Base-by-base conservation (phyloP, 768 basidiomycete genomes). In the Termitomyces sp. region DNA sequence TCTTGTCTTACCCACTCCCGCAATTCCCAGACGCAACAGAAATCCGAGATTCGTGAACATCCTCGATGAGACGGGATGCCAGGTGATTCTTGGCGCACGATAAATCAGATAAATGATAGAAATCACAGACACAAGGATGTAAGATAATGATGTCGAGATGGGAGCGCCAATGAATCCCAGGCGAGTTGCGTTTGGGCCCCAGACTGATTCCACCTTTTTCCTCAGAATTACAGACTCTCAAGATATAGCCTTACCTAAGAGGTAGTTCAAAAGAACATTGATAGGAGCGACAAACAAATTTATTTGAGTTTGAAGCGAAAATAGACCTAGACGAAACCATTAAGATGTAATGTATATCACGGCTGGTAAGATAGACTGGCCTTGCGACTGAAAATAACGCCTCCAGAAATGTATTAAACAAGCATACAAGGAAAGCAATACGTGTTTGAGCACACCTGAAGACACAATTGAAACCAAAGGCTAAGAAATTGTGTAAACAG, bases 111-210 rank as follows among this genome's bases (percentile, higher is more conserved):
- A 92, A 44, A 79, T 49, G 42, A 90, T 72, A 2, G 84, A 89
- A 43, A 79, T 64, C 42, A 81, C 55, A 0, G 84, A 76, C 46
- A 93, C 86, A n/a, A 95, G 75, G 67, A 92, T 94, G 74, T 92
- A 89, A 18, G 89, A 90, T 52, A 95, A 78, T 0, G 89, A 84
- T 1, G 93, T 92, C 0, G 94, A 88, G 13, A 98, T 77, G 0
- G 96, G 95, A 4, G 94, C 95, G 13, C 96, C 96, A 47, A 90
- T 83, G 72, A 92, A 98, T 1, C 95, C 95, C 2, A 98, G 74
- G 9, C 88, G 78, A 58, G 94, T 73, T 5, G 83, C 74, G 37
- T 79, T 73, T 0, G 92, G 92, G 1, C 92, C 93, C 91, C 90
- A 92, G 0, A 94, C 90, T 78, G 31, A 26, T 12, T 24, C 26